A percentile compares a stretch with the other conserved stretches of the same genome.
phyloP scores from a whole-genome alignment of 768 basidiomycete species.

The Psilocybe tampanensis region DNA sequence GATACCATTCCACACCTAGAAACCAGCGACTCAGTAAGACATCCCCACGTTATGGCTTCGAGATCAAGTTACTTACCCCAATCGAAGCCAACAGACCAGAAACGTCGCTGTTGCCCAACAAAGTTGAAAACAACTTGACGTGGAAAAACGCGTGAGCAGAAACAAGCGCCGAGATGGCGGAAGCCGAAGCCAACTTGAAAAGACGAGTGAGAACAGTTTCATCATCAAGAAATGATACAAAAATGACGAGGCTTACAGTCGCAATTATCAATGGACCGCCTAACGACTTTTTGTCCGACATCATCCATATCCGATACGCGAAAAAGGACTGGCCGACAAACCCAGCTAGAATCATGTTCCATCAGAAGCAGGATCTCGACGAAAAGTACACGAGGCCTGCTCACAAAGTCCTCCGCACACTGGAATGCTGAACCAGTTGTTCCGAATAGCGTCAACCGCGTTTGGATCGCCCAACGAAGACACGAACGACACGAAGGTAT shows the following conservation, averaged over 20 bases:
- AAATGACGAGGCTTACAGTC: conserved; percentile 16
- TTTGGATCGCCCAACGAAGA: conserved; percentile 15
- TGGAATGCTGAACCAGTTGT: conserved; percentile 29
- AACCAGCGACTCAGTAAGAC: background rate
- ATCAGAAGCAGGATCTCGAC: background rate
- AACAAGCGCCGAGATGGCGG: conserved; percentile 22
- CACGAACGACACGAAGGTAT: conserved; percentile 23
- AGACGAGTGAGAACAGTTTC: background rate
- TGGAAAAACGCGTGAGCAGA: conserved; percentile 25
- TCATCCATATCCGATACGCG: conserved; percentile 29
- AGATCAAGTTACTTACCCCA: conserved; percentile 19
- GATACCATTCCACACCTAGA: conserved; percentile 31
- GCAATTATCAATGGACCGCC: conserved; percentile 21
- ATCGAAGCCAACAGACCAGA: conserved; percentile 22
- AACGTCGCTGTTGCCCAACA: conserved; percentile 15
- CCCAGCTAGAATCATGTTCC: conserved; percentile 20
- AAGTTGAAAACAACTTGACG: conserved; percentile 18
- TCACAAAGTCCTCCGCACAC: conserved; percentile 31
- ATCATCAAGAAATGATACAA: background rate
- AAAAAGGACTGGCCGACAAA: conserved; percentile 34
- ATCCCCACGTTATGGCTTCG: no score
- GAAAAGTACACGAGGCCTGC: conserved; percentile 6
- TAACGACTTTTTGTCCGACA: conserved; percentile 18
- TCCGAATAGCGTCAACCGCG: conserved; percentile 19
- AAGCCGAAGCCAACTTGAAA: conserved; percentile 22